Percentiles rank a stretch among this genome's conserved stretches.
Conservation (phyloP, 2,329 filamentous ascomycete species). For the Ophiostoma sp. region DNA sequence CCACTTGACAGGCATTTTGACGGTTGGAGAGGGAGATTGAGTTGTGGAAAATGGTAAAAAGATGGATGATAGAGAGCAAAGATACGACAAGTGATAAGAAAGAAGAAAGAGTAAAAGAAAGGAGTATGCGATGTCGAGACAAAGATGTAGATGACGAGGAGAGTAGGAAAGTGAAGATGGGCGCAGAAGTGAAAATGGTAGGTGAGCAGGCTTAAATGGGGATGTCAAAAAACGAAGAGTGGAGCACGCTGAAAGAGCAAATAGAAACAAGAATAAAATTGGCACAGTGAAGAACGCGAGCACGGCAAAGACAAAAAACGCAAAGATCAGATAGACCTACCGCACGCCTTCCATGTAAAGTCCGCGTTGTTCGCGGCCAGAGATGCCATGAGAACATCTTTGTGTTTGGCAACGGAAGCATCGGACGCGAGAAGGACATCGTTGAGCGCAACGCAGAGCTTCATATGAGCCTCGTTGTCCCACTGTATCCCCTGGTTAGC, state of each 20-base stretch:
- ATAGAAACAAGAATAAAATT: neutral
- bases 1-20: constrained; percentile 36
- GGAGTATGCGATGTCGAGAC: neutral
- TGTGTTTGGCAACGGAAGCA: constrained; percentile 32
- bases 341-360: constrained; percentile 48
- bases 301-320: constrained; percentile 4
- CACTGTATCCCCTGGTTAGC: constrained; percentile 27
- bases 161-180: neutral
- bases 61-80: neutral
- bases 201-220: neutral
- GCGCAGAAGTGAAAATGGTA: neutral
- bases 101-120: neutral
- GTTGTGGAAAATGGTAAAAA: neutral
- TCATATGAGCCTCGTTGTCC: constrained; percentile 32
- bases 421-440: constrained; percentile 26
- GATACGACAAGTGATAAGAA: neutral
- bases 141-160: neutral
- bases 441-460: constrained; percentile 30
- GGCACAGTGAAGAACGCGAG: neutral
- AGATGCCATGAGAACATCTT: constrained; percentile 38
- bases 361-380: constrained; percentile 34
- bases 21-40: neutral
- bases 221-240: neutral
- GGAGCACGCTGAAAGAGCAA: neutral
- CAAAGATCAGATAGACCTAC: constrained; percentile 38